Evolutionary conservation across 768 basidiomycete species (phyloP), one percentile per base, ranked within the genome.

Genomic region (Pleurotus tuoliensis): DNA sequence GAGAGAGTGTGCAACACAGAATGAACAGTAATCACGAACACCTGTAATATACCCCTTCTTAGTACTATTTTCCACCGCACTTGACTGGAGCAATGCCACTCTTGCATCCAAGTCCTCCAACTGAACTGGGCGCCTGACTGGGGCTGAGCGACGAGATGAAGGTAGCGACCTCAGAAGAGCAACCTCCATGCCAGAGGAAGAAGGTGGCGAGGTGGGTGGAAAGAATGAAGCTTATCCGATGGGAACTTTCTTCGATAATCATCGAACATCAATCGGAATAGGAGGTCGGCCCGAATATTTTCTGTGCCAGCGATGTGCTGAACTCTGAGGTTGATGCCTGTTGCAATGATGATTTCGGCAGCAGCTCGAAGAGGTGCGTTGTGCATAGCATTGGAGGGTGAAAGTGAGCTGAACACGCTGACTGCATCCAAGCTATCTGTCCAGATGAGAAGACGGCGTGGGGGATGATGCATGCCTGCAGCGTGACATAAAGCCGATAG

Each of bases 1-100:
- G 3, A 74, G 46, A 5, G 65, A 13, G 46, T 74, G 73, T 0
- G 66, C 5, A 0, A 52, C 13, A 15, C 68, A 65, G 27, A 76
- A 76, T 0, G 58, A 57, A 5, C 73, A 11, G 55, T 64, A 66
- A 27, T 67, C 63, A 2, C 59, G 15, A 22, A 61, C 65, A 4
- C 66, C 63, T 1, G 61, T 66, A 2, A 55, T 27, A 18, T 68
- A 68, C 8, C 57, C 58, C 39, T 45, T 51, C 2, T 11, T 40
- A 6, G 61, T 63, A 5, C 54, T 64, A n/a, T 56, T 43, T 41
- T 66, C 60, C 20, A 66, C 61, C 37, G 67, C 59, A 22, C 63
- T 60, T 3, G 58, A 47, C 15, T 64, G 66, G 5, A 68, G 57
- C 44, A 56, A 53, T 2, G 30, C 47, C 3, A 61, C 55, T 2